Base-by-base conservation (phyloP, 306 rosid species). In the Inga laurina region DNA sequence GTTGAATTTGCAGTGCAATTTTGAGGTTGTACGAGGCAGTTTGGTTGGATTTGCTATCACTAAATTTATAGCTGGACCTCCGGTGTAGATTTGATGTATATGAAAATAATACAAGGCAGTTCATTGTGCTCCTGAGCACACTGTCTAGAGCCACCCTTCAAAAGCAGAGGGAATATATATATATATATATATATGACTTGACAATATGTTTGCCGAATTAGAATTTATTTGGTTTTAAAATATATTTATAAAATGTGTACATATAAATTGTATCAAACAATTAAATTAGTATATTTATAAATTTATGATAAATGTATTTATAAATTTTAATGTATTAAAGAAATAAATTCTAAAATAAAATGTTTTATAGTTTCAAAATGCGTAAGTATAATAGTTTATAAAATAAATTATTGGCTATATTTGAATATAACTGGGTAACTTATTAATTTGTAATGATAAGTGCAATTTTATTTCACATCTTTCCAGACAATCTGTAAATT, bases 21-120 rank as follows among this genome's bases (percentile, higher is more conserved):
- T 45, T 59, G 9, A 72, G 79, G 74, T 77, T 41, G 62, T 54
- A 14, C 62, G 10, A 21, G 43, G 75, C 59, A 79, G 79, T 24
- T 19, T 45, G 24, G 69, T 68, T 45, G 76, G 76, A 70, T 57
- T 75, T 70, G 43, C 32, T 75, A 8, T 10, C 30, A 41, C 30
- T 57, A 39, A 10, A 15, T 52, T 75, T 12, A 82, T 75, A 35
- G 65, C 72, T 12, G 41, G 73, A 32, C 12, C 43, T 43, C 21
- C 19, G 0, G n/a, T 82, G 82, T 79, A 71, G 82, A 82, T 75
- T 74, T 75, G 3, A 34, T 86, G 86, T 75, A 75, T 77, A 79
- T 75, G 69, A 73, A 51, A 43, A 77, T 72, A 77, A 65, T 56
- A 15, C 54, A 46, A 62, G n/a, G 22, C 51, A 76, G 44, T 61